These are phyloP conservation scores for Hericium rajendrae DNA, from an alignment of 768 basidiomycete genomes.

Conservation along the genomic window DNA sequence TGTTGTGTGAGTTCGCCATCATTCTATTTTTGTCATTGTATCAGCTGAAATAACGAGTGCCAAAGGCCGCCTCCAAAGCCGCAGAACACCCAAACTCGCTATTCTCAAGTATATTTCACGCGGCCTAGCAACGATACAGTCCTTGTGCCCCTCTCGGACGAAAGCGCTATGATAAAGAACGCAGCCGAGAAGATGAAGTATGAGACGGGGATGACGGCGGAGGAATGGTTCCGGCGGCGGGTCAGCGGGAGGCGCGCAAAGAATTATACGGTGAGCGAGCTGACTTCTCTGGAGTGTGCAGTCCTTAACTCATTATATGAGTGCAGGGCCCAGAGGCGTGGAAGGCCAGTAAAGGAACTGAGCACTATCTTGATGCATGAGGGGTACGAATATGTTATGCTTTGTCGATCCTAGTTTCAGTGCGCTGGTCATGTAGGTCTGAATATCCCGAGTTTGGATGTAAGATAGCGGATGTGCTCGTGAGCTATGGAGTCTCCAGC, in stretches of 20 bases:
- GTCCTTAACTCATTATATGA: too few relatives aligned
- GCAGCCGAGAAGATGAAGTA: conserved; percentile 25
- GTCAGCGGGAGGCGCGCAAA: conserved; percentile 30
- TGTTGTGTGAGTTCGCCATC: conserved; percentile 35
- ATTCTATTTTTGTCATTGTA: too few relatives aligned
- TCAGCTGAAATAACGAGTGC: background rate
- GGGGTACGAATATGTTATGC: too few relatives aligned
- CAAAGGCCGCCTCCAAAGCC: conserved; percentile 41
- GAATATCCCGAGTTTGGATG: too few relatives aligned
- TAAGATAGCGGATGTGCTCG: too few relatives aligned
- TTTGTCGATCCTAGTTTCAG: too few relatives aligned
- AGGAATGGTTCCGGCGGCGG: conserved; percentile 33
- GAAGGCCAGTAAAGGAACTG: conserved; percentile 1
- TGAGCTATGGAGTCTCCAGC: too few relatives aligned
- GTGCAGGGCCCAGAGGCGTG: conserved; percentile 2
- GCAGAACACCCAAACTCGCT: conserved; percentile 44
- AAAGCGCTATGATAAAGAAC: conserved; percentile 41
- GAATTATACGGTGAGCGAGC: conserved; percentile 29
- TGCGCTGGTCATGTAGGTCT: too few relatives aligned
- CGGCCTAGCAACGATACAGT: conserved; percentile 45
- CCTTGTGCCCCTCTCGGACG: conserved; percentile 41
- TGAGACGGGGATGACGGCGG: conserved; percentile 27
- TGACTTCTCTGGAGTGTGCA: too few relatives aligned
- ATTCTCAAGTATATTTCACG: conserved; percentile 63
- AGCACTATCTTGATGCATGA: background rate